phyloP scores from a whole-genome alignment of 2,329 filamentous ascomycete genomes.

The Pestalotiopsis fici region DNA sequence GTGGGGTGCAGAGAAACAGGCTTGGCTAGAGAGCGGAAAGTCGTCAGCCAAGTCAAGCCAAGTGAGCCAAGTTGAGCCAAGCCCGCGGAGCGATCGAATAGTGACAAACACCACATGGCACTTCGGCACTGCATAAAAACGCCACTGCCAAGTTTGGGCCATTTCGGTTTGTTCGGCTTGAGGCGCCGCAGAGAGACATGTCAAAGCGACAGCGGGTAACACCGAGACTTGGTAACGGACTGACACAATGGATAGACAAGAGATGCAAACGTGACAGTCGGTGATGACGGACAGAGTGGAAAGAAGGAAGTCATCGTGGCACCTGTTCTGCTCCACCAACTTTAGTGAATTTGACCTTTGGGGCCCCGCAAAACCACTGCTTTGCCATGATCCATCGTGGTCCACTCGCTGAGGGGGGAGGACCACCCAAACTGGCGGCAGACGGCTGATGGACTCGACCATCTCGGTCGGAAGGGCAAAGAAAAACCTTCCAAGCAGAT shows the following conservation, averaged over 20 bases:
- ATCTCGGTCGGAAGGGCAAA: neutral
- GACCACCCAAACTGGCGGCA: neutral
- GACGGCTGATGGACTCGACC: neutral
- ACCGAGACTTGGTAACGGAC: no score
- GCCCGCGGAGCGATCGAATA: neutral
- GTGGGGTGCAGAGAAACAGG: neutral
- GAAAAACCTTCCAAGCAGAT: neutral
- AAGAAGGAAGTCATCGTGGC: neutral
- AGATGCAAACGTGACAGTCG: neutral
- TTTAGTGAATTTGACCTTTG: no score
- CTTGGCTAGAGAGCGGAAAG: neutral
- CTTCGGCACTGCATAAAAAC: neutral
- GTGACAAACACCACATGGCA: neutral
- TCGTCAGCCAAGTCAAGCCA: constrained; percentile 1
- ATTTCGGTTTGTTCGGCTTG: neutral
- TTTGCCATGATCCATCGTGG: neutral
- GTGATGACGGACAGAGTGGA: neutral
- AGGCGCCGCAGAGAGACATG: neutral
- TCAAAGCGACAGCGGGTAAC: neutral
- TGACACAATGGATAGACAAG: neutral
- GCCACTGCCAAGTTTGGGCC: constrained; percentile 1
- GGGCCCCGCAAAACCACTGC: neutral
- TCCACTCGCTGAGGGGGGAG: no score
- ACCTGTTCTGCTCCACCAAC: neutral
- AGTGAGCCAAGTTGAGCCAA: neutral